These are phyloP conservation scores for Xylariaceae sp. DNA, from an alignment of 2,329 filamentous ascomycete genomes.

Conservation along the genomic window DNA sequence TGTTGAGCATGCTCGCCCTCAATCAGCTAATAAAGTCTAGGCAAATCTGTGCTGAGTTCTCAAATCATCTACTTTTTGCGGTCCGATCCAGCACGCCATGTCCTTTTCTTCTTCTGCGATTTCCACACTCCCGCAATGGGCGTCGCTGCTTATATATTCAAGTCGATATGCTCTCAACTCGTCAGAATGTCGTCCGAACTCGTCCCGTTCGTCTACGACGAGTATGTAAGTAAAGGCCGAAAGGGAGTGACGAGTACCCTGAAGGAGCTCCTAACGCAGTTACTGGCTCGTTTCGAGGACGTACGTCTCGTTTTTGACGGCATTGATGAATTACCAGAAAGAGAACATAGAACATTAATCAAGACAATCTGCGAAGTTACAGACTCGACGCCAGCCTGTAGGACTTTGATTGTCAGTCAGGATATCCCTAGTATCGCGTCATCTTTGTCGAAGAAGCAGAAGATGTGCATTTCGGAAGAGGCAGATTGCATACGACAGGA, in stretches of 20 bases:
- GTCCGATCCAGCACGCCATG: not conserved
- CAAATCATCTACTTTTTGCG: not conserved
- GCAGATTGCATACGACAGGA: not conserved
- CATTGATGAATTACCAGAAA: not conserved
- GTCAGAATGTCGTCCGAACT: not conserved
- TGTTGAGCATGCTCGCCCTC: too few species aligned
- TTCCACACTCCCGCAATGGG: not conserved
- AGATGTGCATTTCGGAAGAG: not conserved
- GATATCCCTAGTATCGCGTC: not conserved
- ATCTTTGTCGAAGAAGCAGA: not conserved
- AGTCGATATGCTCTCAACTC: not conserved
- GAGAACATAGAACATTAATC: not conserved
- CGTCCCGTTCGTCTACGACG: not conserved
- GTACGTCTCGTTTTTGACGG: not conserved
- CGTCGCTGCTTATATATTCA: not conserved
- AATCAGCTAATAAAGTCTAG: not conserved
- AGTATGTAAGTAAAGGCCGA: not conserved
- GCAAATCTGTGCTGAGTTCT: not conserved
- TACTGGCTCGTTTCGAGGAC: not conserved
- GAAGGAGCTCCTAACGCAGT: not conserved
- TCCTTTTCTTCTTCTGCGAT: slow-evolving; percentile 1
- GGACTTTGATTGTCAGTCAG: slow-evolving; percentile 1
- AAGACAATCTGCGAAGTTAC: not conserved
- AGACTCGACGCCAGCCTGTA: not conserved
- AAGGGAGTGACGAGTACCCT: not conserved